Base-by-base conservation (phyloP, 2,329 filamentous ascomycete genomes). In the Epichloe gansuensis region DNA sequence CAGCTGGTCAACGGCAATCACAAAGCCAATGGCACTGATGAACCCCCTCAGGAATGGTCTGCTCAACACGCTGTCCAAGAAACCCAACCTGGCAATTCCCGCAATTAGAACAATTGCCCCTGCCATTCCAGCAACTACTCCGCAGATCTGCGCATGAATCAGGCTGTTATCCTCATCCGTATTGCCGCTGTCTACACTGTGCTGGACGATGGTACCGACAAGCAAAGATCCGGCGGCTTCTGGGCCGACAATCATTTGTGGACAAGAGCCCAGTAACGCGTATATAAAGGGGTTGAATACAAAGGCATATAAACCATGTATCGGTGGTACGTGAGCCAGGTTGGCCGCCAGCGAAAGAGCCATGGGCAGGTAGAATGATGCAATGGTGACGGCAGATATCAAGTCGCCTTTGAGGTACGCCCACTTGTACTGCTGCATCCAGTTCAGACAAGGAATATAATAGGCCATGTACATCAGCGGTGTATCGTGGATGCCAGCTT, bases 341-440 rank as follows among this genome's bases (percentile, higher is more conserved):
- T 97, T 97, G 41, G 88, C 82, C 51, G 93, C 89, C 57, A 94
- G 85, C 0, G 93, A 97, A 13, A 98, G 78, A 0, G 89, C 86
- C 90, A 98, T 96, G 49, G 93, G 93, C 39, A 98, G 85, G 67
- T 98, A 98, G 71, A 98, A 93, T 27, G 90, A 95, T n/a, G 91
- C 88, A 72, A 98, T 85, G n/a, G 93, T 97, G 56, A 97, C 67
- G 47, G 91, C 90, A 8, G 91, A 85, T 13, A 95, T 74, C 17
- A 97, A 71, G 67, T 98, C 93, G 47, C 93, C 93, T 59, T 84
- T 81, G 47, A 97, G 68, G 68, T 87, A 95, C 3, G 81, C 78
- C 77, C 81, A 83, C 59, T 79, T 81, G 68, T 98, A 98, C 69
- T 95, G 88, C 50, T 75, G 76, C 56, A 95, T 84, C 93, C 93